Base-by-base conservation (phyloP, 2,329 filamentous ascomycete species). In the Hypoxylon sp. region DNA sequence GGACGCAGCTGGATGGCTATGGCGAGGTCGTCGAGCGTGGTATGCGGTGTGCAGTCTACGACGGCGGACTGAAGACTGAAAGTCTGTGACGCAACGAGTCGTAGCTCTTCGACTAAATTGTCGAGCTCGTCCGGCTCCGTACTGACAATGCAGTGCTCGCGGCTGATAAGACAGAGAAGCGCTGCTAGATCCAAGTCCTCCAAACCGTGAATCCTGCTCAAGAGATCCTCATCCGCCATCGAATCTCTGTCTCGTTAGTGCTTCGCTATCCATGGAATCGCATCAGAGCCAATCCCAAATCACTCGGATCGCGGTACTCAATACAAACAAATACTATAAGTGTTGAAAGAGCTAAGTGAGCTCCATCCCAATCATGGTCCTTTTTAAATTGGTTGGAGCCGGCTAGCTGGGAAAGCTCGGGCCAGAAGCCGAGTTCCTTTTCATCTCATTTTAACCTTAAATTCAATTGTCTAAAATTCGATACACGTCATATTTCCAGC, bases 131-230 rank as follows among this genome's bases (percentile, higher is more conserved):
- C 82, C 3, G 82, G 78, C 2, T 90, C 87, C 14, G 93, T 92
- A 80, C 94, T 91, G 76, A 98, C 89, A 74, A 98, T 90, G 81
- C 94, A 97, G 80, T 98, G 94, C 79, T 97, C 92, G 72, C 91
- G 87, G 66, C 91, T 90, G 69, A 94, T 86, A 56, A 98, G 87
- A 77, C 92, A 94, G 55, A 98, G 87, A 44, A 98, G 86, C 13
- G 92, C 83, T 24, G 95, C 96, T 66, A 98, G 88, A 81, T 98
- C 94, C 44, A 98, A 86, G 82, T 98, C 94, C 76, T 91, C 92
- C 70, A 98, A 85, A 73, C 89, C 87, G 76, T 94, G 92, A 74
- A 97, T 87, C 79, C 91, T 91, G 70, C 87, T 84, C 68, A 91
- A 83, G 69, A 94, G 84, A 63, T 81, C 80, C 76, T 87, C 84